These are phyloP conservation scores for Polymyxa betae DNA, from an alignment of 208 protist species.

Conservation along the genomic window DNA sequence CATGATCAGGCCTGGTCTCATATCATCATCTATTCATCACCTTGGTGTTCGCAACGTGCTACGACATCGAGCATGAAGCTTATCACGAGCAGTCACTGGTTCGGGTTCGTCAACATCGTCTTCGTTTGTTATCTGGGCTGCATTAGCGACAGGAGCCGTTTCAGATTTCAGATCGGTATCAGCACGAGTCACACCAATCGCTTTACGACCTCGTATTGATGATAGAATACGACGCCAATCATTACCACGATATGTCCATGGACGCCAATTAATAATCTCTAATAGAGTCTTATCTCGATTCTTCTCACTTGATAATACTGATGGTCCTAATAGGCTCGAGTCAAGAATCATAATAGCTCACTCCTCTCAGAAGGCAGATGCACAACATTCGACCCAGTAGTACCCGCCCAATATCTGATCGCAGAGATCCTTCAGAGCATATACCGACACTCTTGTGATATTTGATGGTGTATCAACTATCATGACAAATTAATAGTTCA, in stretches of 20 bases:
- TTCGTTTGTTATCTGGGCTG: neutral
- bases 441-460: no score
- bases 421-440: no score
- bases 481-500: no score
- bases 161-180: neutral
- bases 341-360: no score
- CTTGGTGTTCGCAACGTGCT: neutral
- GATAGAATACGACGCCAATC: constrained; percentile 42
- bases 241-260: constrained; percentile 22
- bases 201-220: neutral
- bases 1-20: neutral
- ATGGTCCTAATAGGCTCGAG: neutral
- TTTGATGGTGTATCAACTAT: no score
- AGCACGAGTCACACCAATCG: neutral
- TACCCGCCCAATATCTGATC: no score
- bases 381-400: no score
- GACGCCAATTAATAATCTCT: constrained; percentile 11
- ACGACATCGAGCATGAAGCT: neutral
- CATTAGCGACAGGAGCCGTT: neutral
- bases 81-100: neutral
- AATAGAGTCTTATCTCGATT: constrained; percentile 22
- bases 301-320: neutral
- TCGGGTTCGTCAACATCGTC: neutral
- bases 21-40: neutral
- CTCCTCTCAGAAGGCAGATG: no score